Evolutionary conservation across 805 yeast genomes (phyloP).

Genomic region (Pichia heedii): DNA sequence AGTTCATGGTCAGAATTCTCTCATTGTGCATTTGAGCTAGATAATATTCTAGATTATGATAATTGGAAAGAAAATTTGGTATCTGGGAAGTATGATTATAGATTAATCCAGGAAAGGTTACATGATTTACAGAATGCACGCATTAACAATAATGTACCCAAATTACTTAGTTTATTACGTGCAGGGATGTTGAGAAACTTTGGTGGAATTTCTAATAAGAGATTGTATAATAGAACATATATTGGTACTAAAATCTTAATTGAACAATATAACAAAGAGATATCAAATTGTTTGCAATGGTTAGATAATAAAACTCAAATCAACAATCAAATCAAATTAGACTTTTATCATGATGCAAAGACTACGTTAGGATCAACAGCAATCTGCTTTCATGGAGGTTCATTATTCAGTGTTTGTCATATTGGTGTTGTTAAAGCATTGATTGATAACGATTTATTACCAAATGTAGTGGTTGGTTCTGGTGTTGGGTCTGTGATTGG

Average conservation of each 20-base stretch:
- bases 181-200: slow-evolving; percentile 84
- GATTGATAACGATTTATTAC: slow-evolving; percentile 65
- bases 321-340: slow-evolving; percentile 48
- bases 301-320: slow-evolving; percentile 15
- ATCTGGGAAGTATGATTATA: slow-evolving; percentile 74
- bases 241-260: slow-evolving; percentile 84
- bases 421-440: slow-evolving; percentile 85
- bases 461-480: slow-evolving; percentile 81
- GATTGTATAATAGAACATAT: slow-evolving; percentile 71
- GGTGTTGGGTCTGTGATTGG: slow-evolving; percentile 95
- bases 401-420: slow-evolving; percentile 89
- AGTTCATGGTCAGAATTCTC: slow-evolving; percentile 60
- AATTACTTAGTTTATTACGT: slow-evolving; percentile 57
- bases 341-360: slow-evolving; percentile 76
- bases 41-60: slow-evolving; percentile 43
- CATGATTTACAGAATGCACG: slow-evolving; percentile 56
- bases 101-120: slow-evolving; percentile 67
- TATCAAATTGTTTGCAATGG: slow-evolving; percentile 49
- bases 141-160: slow-evolving; percentile 43
- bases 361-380: slow-evolving; percentile 90
- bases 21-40: slow-evolving; percentile 39
- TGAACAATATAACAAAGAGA: slow-evolving; percentile 78
- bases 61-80: slow-evolving; percentile 78
- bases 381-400: slow-evolving; percentile 86
- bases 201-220: slow-evolving; percentile 79